Evolutionary conservation across 1,284 basidiomycete genomes (phyloP), one percentile per base, ranked within the genome.

Genomic region (Leucoagaricus sp.): DNA sequence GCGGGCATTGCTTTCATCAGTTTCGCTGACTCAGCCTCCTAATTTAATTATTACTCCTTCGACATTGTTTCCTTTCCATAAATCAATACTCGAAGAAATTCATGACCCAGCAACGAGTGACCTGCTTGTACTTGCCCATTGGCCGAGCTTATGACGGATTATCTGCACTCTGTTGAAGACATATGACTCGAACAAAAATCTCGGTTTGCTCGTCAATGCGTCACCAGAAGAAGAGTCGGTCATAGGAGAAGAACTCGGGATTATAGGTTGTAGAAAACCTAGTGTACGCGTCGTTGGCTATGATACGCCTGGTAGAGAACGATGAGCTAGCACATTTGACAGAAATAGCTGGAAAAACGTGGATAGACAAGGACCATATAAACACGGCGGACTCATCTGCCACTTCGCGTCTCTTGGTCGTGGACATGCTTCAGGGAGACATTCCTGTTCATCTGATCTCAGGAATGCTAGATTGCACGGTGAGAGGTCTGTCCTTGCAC

Each of bases 381-480:
- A 89, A 63, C 81, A 82, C 58, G 95, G 95, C 2, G 94, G 97
- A 1, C 77, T 99, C 4, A 81, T 94, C 93, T 9, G 89, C 98
- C 36, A 99, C 96, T 0, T 95, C 93, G 29, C 86, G 93, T 25
- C 98, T 99, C 62, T 77, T 99, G 25, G 91, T 96, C 44, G 94
- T 96, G 51, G 97, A 99, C 69, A 92, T 99, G 86, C 76, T 99
- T n/a, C 77, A 93, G 63, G 83, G 85, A 6, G 90, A 91, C 63
- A 85, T 98, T 12, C 95, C 95, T 0, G 89, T 84, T 0, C 82
- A 91, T 19, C 77, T 94, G 46, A 90, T 99, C 49, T 93, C 94
- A 0, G 96, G 96, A 1, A 82, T 99, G n/a, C 78, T 98, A 3
- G 83, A 99, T n/a, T 98, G 36, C 95, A 97, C 64, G 94, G 95